These are phyloP conservation scores for Phytophthora hybrid DNA, from an alignment of 352 stramenopile species.

Conservation along the genomic window DNA sequence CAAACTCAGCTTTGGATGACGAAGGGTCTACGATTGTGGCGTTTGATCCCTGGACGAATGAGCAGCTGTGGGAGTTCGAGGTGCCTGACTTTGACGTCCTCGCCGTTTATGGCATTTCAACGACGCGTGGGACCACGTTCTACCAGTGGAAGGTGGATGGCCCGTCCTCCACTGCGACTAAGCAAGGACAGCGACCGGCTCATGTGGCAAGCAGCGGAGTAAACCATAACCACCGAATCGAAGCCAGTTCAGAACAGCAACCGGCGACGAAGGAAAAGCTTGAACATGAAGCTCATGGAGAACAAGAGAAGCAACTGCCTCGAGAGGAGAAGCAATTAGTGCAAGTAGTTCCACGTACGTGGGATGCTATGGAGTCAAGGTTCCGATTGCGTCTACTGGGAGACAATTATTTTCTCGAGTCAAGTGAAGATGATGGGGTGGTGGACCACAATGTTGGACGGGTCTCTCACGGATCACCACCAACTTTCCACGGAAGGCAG, in stretches of 20 bases:
- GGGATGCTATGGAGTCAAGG: constrained; percentile 51
- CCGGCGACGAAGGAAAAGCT: background rate
- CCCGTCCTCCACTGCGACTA: constrained; percentile 57
- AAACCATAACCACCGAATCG: constrained; percentile 17
- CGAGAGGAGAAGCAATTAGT: constrained; percentile 36
- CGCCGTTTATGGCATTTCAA: constrained; percentile 71
- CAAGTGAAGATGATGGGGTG: constrained; percentile 43
- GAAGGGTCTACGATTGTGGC: constrained; percentile 76
- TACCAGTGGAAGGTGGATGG: constrained; percentile 80
- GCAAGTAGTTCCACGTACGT: constrained; percentile 38
- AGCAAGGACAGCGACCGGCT: background rate
- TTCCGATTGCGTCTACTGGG: constrained; percentile 63
- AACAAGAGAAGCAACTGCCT: constrained; percentile 2
- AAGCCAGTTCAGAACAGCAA: constrained; percentile 7
- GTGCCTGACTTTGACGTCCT: constrained; percentile 77
- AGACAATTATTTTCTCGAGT: constrained; percentile 72
- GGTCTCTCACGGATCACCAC: constrained; percentile 10
- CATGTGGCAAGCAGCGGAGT: constrained; percentile 9
- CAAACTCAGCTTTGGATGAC: constrained; percentile 53
- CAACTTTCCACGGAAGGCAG: constrained; percentile 41
- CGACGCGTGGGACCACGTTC: constrained; percentile 59
- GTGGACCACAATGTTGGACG: constrained; percentile 23
- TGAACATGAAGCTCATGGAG: constrained; percentile 1
- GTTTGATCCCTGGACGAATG: constrained; percentile 75
- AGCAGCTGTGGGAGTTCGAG: constrained; percentile 81